These are phyloP conservation scores for Elsinoe arachidis DNA, from an alignment of 2,329 filamentous ascomycete genomes.

Conservation along the genomic window DNA sequence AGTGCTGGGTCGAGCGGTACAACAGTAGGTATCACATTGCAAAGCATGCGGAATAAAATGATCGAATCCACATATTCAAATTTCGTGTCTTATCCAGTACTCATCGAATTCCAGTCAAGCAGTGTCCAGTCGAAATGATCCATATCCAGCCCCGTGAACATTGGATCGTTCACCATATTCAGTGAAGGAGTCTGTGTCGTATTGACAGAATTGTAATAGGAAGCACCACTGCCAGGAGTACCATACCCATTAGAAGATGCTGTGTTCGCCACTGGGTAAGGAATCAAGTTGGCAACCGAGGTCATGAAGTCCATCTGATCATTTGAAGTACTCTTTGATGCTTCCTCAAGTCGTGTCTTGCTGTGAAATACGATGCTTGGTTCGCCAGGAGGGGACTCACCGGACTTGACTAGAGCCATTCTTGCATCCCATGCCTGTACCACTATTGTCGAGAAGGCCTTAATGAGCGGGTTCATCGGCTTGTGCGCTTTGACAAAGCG, in stretches of 20 bases:
- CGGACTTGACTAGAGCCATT: background rate
- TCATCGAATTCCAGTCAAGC: background rate
- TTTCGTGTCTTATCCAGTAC: background rate
- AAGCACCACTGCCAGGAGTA: background rate
- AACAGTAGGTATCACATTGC: too few relatives aligned
- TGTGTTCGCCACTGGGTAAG: background rate
- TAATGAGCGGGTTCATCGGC: background rate
- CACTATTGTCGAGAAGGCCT: background rate
- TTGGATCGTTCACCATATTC: background rate
- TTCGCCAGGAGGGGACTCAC: background rate
- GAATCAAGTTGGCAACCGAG: background rate
- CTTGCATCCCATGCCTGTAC: background rate
- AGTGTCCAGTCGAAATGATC: background rate
- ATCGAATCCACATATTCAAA: too few relatives aligned
- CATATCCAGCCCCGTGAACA: background rate
- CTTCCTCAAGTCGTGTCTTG: background rate
- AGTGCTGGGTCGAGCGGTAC: too few relatives aligned
- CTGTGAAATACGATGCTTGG: background rate
- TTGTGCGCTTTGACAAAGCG: slow-evolving; percentile 21
- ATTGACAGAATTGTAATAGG: background rate
- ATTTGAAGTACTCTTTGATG: background rate
- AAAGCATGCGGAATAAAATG: too few relatives aligned
- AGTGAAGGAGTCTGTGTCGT: background rate
- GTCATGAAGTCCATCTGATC: background rate
- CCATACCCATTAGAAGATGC: background rate